phyloP scores from a whole-genome alignment of 2,329 filamentous ascomycete genomes.

The Nothophaeocryptopus gaeumannii region DNA sequence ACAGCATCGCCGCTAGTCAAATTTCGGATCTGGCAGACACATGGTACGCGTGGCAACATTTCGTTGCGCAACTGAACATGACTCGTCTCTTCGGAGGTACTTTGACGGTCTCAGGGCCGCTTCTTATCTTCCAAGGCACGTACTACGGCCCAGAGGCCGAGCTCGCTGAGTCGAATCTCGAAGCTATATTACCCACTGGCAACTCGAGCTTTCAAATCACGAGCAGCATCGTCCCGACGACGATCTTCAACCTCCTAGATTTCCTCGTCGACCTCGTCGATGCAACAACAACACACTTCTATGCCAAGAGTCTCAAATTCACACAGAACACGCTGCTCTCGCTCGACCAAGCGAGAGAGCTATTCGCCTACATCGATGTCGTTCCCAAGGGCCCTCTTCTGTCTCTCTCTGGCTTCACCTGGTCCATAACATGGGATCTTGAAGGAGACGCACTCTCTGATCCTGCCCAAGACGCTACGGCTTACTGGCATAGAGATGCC shows the following conservation, averaged over 20 bases:
- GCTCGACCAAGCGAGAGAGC: background rate
- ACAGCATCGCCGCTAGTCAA: too few relatives aligned
- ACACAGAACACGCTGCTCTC: constrained; percentile 1
- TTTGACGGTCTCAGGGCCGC: constrained; percentile 9
- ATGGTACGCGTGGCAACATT: constrained; percentile 13
- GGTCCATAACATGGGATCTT: constrained; percentile 14
- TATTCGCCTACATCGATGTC: constrained; percentile 10
- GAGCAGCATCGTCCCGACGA: background rate
- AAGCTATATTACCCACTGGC: constrained; percentile 1
- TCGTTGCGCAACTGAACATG: constrained; percentile 14
- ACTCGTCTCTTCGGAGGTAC: constrained; percentile 11
- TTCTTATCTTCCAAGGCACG: constrained; percentile 10
- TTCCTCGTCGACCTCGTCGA: background rate
- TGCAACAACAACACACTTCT: constrained; percentile 11
- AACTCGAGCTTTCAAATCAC: constrained; percentile 3
- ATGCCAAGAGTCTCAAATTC: constrained; percentile 10
- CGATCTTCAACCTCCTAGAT: background rate
- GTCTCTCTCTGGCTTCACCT: background rate
- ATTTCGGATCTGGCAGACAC: background rate
- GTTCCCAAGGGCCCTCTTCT: constrained; percentile 3
- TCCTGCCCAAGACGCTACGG: constrained; percentile 3
- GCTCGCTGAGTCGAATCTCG: constrained; percentile 3
- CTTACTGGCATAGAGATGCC: constrained; percentile 14
- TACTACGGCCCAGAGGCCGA: constrained; percentile 12
- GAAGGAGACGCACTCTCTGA: constrained; percentile 8